Evolutionary conservation across 2,329 filamentous ascomycete genomes (phyloP).

Genomic region (Clonostachys solani): DNA sequence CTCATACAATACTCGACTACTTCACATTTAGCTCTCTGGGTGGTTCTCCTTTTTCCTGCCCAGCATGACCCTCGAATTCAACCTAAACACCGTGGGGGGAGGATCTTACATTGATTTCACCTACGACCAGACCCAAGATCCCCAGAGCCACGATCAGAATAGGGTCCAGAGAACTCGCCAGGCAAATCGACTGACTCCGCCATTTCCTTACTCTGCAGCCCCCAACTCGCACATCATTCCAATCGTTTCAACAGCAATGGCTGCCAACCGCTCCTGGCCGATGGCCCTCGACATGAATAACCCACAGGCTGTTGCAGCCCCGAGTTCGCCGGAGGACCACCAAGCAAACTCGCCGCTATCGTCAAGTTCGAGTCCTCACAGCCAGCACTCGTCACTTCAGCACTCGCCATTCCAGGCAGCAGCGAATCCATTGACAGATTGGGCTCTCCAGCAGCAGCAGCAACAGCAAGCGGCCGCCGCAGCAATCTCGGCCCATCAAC

Average conservation of each 20-base stretch:
- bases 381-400: constrained; percentile 43
- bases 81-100: constrained; percentile 41
- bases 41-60: constrained; percentile 21
- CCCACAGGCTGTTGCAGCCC: constrained; percentile 37
- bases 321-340: constrained; percentile 44
- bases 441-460: constrained; percentile 55
- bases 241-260: constrained; percentile 7
- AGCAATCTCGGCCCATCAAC: constrained; percentile 23
- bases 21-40: constrained; percentile 19
- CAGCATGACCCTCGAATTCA: constrained; percentile 57
- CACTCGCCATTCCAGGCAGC: constrained; percentile 46
- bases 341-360: constrained; percentile 44
- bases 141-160: constrained; percentile 4
- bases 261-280: constrained; percentile 5
- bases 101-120: constrained; percentile 58
- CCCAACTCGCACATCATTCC: constrained; percentile 18
- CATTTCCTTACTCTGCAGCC: background rate
- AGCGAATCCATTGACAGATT: constrained; percentile 52
- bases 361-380: constrained; percentile 45
- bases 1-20: constrained; percentile 27
- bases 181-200: background rate
- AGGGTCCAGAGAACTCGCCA: background rate
- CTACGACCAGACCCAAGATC: constrained; percentile 44
- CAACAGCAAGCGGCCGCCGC: constrained; percentile 30
- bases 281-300: constrained; percentile 4